Evolutionary conservation across 805 yeast genomes (phyloP).

Genomic region (Lipomyces anomalus): DNA sequence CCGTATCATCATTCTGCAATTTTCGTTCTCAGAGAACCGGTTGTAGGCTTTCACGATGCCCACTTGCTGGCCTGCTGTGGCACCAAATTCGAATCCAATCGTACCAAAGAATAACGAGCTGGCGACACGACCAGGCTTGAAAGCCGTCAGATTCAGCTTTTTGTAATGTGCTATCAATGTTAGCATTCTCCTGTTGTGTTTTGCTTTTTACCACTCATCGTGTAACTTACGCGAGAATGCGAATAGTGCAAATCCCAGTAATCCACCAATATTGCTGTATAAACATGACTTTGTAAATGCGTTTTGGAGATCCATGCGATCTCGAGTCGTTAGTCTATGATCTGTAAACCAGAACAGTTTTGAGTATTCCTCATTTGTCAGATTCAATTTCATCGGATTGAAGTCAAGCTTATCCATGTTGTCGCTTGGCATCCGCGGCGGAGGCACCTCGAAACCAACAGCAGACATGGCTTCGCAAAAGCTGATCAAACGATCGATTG

Average conservation of each 20-base stretch:
- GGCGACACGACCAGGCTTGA: neutral
- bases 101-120: neutral
- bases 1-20: slow-evolving; percentile 10
- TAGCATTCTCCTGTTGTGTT: too few relatives aligned
- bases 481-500: too few relatives aligned
- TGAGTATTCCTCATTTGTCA: slow-evolving; percentile 10
- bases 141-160: neutral
- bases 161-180: neutral
- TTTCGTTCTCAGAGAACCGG: neutral
- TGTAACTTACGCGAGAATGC: neutral
- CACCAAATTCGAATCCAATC: neutral
- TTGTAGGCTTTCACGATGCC: neutral
- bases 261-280: slow-evolving; percentile 11
- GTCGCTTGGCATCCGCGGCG: slow-evolving; percentile 12
- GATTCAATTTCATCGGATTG: slow-evolving; percentile 4
- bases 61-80: neutral
- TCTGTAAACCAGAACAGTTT: slow-evolving; percentile 20
- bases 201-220: neutral
- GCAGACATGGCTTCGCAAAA: too few relatives aligned
- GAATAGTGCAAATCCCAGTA: neutral
- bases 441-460: slow-evolving; percentile 15
- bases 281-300: slow-evolving; percentile 9
- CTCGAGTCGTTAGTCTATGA: slow-evolving; percentile 8
- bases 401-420: slow-evolving; percentile 8
- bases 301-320: slow-evolving; percentile 13